phyloP scores from a whole-genome alignment of 1,284 basidiomycete genomes.

The Ceratobasidium sp. region DNA sequence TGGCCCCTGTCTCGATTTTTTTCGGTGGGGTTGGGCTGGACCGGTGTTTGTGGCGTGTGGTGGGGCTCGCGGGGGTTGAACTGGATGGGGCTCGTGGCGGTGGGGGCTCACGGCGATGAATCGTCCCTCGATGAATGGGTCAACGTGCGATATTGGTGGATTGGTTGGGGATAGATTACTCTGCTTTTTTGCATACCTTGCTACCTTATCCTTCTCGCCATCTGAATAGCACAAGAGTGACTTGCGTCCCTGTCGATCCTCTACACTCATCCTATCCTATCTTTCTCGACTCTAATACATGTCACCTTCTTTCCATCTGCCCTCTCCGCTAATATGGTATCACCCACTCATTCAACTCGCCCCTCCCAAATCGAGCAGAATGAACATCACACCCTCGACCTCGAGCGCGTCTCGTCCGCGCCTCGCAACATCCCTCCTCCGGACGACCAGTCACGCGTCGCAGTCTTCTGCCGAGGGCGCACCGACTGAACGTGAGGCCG shows the following conservation, averaged over 20 bases:
- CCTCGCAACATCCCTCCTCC: slow-evolving; percentile 34
- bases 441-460: slow-evolving; percentile 7
- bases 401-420: slow-evolving; percentile 19
- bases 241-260: slow-evolving; percentile 10
- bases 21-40: neutral
- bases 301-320: neutral
- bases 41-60: no score
- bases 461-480: neutral
- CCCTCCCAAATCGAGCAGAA: slow-evolving; percentile 7
- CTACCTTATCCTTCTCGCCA: no score
- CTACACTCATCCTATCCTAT: no score
- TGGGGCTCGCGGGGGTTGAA: neutral
- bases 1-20: neutral
- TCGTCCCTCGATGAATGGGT: no score
- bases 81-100: no score
- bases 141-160: neutral
- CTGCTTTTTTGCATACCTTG: neutral
- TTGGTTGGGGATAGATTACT: neutral
- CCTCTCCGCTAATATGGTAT: neutral
- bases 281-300: neutral
- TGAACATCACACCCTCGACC: slow-evolving; percentile 36
- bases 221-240: neutral
- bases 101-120: no score
- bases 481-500: slow-evolving; percentile 19
- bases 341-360: no score